Evolutionary conservation across 2,329 filamentous ascomycete genomes (phyloP).

Genomic region (Neonectria faginata): DNA sequence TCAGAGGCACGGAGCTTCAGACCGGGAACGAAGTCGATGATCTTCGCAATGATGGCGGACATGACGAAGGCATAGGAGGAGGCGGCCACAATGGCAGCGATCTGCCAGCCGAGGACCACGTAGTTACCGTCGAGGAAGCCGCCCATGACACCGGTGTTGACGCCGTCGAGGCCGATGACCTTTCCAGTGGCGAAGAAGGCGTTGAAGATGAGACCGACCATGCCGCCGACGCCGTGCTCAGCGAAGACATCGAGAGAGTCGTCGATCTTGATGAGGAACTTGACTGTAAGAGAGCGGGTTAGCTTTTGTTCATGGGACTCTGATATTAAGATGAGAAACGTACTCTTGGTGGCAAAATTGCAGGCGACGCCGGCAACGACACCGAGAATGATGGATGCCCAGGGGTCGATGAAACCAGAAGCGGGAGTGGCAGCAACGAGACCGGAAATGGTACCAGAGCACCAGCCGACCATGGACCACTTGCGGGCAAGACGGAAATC

Average conservation of each 20-base stretch:
- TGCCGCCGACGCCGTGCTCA: conserved; percentile 76
- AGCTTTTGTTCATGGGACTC: conserved; percentile 22
- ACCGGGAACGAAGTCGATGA: conserved; percentile 80
- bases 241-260: conserved; percentile 79
- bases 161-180: conserved; percentile 80
- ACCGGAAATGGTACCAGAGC: conserved; percentile 77
- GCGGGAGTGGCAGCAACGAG: conserved; percentile 78
- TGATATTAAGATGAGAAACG: conserved; percentile 24
- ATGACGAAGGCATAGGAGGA: conserved; percentile 78
- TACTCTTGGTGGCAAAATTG: conserved; percentile 74
- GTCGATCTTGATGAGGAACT: conserved; percentile 73
- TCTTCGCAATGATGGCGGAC: conserved; percentile 78
- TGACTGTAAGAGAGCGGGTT: conserved; percentile 55
- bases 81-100: conserved; percentile 78
- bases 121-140: conserved; percentile 83
- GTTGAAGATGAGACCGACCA: conserved; percentile 79
- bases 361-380: conserved; percentile 73
- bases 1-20: conserved; percentile 83
- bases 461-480: conserved; percentile 86
- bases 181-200: conserved; percentile 76
- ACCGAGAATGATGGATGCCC: conserved; percentile 75
- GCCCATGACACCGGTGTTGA: conserved; percentile 75
- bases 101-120: conserved; percentile 80
- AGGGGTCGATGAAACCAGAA: conserved; percentile 75
- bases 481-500: conserved; percentile 95